A percentile compares a stretch with the other conserved stretches of the same genome.
These are phyloP conservation scores for Tausonia pullulans DNA, from an alignment of 1,284 basidiomycete genomes.

Conservation along the genomic window DNA sequence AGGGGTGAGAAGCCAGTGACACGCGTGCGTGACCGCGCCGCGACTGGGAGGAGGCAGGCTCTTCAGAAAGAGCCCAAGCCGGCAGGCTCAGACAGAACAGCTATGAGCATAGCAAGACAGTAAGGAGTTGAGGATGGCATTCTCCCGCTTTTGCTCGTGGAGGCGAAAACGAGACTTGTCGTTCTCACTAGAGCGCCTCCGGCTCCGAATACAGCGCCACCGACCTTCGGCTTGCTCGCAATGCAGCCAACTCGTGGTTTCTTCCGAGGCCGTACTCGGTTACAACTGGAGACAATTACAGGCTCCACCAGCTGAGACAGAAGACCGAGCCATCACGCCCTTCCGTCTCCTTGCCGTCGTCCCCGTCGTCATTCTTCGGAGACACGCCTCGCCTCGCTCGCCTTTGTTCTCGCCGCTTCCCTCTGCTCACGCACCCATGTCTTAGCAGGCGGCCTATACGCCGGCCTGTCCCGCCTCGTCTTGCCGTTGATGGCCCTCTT, in stretches of 20 bases:
- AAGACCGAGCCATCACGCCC: too few species aligned
- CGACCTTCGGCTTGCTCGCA: background rate
- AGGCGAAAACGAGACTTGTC: background rate
- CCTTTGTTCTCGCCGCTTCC: background rate
- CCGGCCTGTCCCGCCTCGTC: conserved; percentile 9
- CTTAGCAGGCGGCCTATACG: conserved; percentile 12
- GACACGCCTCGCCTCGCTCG: background rate
- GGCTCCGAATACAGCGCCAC: background rate
- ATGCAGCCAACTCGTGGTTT: too few species aligned
- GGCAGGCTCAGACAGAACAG: background rate
- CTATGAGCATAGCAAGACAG: too few species aligned
- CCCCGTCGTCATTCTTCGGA: background rate
- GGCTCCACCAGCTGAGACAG: too few species aligned
- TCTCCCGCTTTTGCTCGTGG: background rate
- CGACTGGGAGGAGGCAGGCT: background rate
- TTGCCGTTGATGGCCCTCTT: background rate
- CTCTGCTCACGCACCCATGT: conserved; percentile 10
- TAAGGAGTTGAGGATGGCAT: background rate
- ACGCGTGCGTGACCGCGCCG: too few species aligned
- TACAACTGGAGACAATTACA: too few species aligned
- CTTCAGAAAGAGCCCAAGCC: background rate
- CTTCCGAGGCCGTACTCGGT: too few species aligned
- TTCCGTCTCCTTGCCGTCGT: background rate
- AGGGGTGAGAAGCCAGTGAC: background rate
- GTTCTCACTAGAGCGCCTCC: background rate